Evolutionary conservation across 805 yeast genomes (phyloP), one percentile per base, ranked within the genome.

Genomic region (Grigorovia transvaalensis): DNA sequence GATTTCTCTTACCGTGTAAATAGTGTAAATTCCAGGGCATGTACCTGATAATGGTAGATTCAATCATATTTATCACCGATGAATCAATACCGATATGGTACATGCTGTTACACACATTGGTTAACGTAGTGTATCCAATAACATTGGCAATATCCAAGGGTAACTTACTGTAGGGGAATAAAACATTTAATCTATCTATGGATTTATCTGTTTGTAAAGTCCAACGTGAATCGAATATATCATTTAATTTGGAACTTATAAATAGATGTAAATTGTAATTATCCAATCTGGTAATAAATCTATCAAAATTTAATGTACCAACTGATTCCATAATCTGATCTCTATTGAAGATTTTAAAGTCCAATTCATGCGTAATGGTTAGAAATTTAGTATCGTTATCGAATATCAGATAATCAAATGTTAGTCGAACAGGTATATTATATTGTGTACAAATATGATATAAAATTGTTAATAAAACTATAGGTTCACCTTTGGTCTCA

Each of bases 401-500:
- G 18, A 42, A 42, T 17, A 13, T 11, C 8, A 38, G 15, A 38
- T 38, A 38, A 38, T 38, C 44, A 17, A 18, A 42, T 7, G 44
- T 19, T 42, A 42, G 8, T 18, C 15, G 8, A 18, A n/a, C 17
- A 11, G 23, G 13, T 17, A 42, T 45, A 33, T 23, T 17, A 45
- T 45, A 45, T 15, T 8, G 5, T n/a, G 4, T 9, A 5, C 45
- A 44, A 5, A 48, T 42, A 9, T 19, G n/a, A 45, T 65, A 66
- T 17, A 65, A 50, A 13, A 65, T 63, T 5, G 60, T 53, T 6
- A 63, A 53, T 4, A 59, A 44, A 2, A 61, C 29, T 8, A 63
- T 47, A 9, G 61, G 58, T 38, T 56, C 56, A 2, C 68, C 66
- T 19, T 47, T 53, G 3, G 54, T 47, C 35, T 63, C 65, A 7